Conservation (phyloP, 148 eudicot genomes). For the Beta vulgaris region DNA sequence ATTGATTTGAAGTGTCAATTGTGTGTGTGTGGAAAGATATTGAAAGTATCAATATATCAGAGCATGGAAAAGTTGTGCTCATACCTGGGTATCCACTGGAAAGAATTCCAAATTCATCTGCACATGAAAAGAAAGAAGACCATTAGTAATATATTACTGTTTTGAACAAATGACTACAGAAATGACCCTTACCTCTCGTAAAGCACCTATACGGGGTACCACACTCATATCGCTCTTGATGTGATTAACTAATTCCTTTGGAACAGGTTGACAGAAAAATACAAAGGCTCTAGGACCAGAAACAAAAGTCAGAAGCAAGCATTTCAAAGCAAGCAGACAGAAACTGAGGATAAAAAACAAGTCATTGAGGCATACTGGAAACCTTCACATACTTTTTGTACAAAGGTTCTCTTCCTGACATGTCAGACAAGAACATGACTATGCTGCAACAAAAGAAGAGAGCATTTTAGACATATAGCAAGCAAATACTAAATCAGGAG, state of each 20-base stretch:
- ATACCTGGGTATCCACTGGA: conserved; percentile 88
- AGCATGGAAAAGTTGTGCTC: neutral
- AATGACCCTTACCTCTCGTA: conserved; percentile 68
- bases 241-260: conserved; percentile 72
- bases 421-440: conserved; percentile 96
- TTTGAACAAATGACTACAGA: conserved; percentile 13
- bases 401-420: conserved; percentile 99
- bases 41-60: neutral
- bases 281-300: conserved; percentile 71
- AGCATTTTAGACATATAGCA: conserved; percentile 9
- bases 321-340: conserved; percentile 7
- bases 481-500: neutral
- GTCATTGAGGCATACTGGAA: neutral
- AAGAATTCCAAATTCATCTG: conserved; percentile 99
- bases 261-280: conserved; percentile 77
- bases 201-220: conserved; percentile 92
- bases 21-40: neutral
- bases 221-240: conserved; percentile 88
- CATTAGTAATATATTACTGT: conserved; percentile 6
- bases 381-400: conserved; percentile 62
- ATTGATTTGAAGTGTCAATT: neutral
- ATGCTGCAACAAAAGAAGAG: conserved; percentile 55
- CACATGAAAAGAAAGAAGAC: conserved; percentile 20
- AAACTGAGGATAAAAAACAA: neutral
- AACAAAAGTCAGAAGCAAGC: conserved; percentile 17